A percentile compares a stretch with the other conserved stretches of the same genome.
Evolutionary conservation across 306 rosid species (phyloP).

Genomic region (Gastrolobium bilobum): DNA sequence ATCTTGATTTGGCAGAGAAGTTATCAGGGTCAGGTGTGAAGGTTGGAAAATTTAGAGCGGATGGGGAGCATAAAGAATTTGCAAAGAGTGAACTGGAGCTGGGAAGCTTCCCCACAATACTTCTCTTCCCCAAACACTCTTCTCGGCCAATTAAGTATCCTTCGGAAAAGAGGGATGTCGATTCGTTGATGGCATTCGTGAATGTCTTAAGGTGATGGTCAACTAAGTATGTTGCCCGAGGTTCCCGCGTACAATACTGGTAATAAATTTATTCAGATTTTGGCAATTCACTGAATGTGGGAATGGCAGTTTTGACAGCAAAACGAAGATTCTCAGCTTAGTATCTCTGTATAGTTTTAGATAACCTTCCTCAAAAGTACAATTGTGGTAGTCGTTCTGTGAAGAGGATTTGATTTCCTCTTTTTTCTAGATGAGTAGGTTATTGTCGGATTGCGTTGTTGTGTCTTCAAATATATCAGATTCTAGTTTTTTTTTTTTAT

Average conservation of each 20-base stretch:
- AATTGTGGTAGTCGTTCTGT: conserved; percentile 6
- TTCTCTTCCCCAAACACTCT: conserved; percentile 89
- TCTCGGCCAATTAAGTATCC: conserved; percentile 83
- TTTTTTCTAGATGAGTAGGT: conserved; percentile 32
- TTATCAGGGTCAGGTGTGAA: conserved; percentile 86
- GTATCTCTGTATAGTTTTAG: conserved; percentile 48
- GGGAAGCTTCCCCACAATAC: conserved; percentile 91
- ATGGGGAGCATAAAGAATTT: conserved; percentile 88
- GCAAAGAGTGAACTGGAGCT: conserved; percentile 80
- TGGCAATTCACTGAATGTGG: conserved; percentile 44
- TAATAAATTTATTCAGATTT: conserved; percentile 49
- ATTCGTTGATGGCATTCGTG: conserved; percentile 84
- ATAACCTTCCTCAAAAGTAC: conserved; percentile 24
- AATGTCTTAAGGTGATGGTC: conserved; percentile 73
- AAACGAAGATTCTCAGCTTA: conserved; percentile 45
- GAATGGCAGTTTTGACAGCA: conserved; percentile 56
- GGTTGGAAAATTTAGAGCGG: conserved; percentile 96
- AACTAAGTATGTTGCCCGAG: conserved; percentile 40
- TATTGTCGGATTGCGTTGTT: not conserved
- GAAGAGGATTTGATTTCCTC: conserved; percentile 31
- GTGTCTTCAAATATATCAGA: conserved; percentile 3
- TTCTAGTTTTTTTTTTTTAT: not conserved
- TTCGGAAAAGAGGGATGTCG: conserved; percentile 95
- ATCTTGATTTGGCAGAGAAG: conserved; percentile 79
- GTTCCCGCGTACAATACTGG: conserved; percentile 1